Evolutionary conservation across 257 asterid genomes (phyloP), one percentile per base, ranked within the genome.

Genomic region (Capsicum chinense): DNA sequence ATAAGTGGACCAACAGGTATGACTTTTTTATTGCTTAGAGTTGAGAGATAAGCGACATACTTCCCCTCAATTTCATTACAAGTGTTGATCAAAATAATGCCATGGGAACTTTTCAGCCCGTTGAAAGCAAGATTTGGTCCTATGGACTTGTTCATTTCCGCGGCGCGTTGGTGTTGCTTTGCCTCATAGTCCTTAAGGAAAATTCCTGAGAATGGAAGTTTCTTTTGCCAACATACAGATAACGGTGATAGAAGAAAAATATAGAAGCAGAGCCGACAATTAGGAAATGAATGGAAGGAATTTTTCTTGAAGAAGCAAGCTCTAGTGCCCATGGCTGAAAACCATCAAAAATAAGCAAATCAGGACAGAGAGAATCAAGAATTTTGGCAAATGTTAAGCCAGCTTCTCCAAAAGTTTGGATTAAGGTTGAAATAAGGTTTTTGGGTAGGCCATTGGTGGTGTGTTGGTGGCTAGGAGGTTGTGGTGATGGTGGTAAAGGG

Each of bases 251-350:
- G 86, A 63, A 83, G n/a, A 50, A 89, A 1, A 91, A 83, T 35
- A 44, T 13, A 0, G 88, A 3, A 1, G 92, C 44, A 5, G 93
- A 88, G 9, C 92, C 87, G 0, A 88, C 2, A 7, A 91, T 80
- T 0, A 83, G 47, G 71, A 90, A 92, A 62, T 69, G 35, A 16
- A 92, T 88, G 9, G 88, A 83, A 4, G 89, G 90, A 0, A 90
- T 79, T 7, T 85, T 85, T 58, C 26, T 84, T 6, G 90, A 66
- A 6, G 83, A 50, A 48, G 93, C 93, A 9, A 85, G 33, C n/a
- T 86, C 86, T 0, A 92, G 87, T 9, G 90, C 91, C 95, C 95
- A 90, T 5, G 92, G 92, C 26, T 92, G 92, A 84, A 88, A 88
- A 7, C 42, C 26, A 76, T 92, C 95, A 76, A 84, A 92, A 17